Percentiles rank a stretch among this genome's conserved stretches.
phyloP scores from a whole-genome alignment of 148 eudicot species.

The Drosera capensis region DNA sequence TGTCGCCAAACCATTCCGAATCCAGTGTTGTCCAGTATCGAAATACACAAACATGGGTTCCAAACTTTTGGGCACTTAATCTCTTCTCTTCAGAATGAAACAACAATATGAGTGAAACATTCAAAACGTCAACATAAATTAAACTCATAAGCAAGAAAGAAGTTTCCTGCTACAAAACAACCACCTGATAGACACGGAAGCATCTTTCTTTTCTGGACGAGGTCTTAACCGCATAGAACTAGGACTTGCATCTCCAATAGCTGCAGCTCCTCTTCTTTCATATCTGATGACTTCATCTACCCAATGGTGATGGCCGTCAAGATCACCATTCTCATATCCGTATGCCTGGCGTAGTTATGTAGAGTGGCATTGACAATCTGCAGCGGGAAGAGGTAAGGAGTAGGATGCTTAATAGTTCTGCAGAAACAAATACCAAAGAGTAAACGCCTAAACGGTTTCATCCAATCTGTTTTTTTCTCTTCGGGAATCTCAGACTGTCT shows the following conservation, averaged over 20 bases:
- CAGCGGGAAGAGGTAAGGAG: background rate
- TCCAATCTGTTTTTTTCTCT: too few species aligned
- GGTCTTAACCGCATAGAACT: conserved; percentile 30
- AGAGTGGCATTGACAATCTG: conserved; percentile 67
- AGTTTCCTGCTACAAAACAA: background rate
- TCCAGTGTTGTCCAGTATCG: conserved; percentile 57
- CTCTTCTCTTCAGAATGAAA: conserved; percentile 48
- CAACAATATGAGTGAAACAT: too few species aligned
- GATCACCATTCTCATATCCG: conserved; percentile 31
- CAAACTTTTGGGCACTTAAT: conserved; percentile 65
- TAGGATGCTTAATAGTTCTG: background rate
- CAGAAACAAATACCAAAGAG: background rate
- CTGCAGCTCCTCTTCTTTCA: conserved; percentile 44
- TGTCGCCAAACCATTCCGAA: conserved; percentile 55
- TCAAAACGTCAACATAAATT: too few species aligned
- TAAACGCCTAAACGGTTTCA: too few species aligned
- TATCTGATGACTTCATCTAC: conserved; percentile 82
- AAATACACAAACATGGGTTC: conserved; percentile 84
- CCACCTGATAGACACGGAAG: conserved; percentile 57
- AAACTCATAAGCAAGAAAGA: background rate
- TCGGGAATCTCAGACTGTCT: too few species aligned
- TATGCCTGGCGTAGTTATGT: conserved; percentile 45
- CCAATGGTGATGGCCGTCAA: conserved; percentile 67
- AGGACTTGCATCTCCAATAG: conserved; percentile 30
- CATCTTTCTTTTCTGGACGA: conserved; percentile 59